Evolutionary conservation across 2,329 filamentous ascomycete genomes (phyloP).

Genomic region (Penicillium sp.): DNA sequence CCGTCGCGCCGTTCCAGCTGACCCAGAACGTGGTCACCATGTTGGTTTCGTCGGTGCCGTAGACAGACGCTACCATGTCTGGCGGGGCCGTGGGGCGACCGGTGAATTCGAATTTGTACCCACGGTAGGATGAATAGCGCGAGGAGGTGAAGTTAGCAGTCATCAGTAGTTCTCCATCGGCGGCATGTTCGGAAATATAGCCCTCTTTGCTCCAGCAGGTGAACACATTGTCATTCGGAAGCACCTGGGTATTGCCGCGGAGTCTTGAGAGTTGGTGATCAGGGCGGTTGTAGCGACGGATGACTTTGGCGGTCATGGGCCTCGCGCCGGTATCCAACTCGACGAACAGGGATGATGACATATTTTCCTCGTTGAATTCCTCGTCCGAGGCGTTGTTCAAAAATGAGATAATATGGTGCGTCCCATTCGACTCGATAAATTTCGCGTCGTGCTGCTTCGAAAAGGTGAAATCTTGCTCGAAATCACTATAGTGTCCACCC

Average conservation of each 20-base stretch:
- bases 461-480: conserved; percentile 35
- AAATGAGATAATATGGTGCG: conserved; percentile 34
- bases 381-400: conserved; percentile 39
- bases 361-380: conserved; percentile 24
- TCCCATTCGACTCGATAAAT: conserved; percentile 31
- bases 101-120: conserved; percentile 40
- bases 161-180: conserved; percentile 32
- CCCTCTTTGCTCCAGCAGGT: conserved; percentile 38
- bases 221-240: conserved; percentile 39
- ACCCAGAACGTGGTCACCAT: conserved; percentile 35
- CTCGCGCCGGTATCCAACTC: conserved; percentile 28
- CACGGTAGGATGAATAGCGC: conserved; percentile 40
- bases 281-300: conserved; percentile 34
- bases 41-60: conserved; percentile 27
- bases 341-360: conserved; percentile 33
- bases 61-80: conserved; percentile 30
- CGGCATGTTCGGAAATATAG: conserved; percentile 35
- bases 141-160: conserved; percentile 34
- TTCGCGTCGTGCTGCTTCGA: conserved; percentile 41
- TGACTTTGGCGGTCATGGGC: conserved; percentile 30
- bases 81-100: conserved; percentile 35
- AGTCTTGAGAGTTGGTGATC: conserved; percentile 33
- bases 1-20: conserved; percentile 43
- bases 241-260: conserved; percentile 37
- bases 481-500: conserved; percentile 32